A percentile compares a stretch with the other conserved stretches of the same genome.
These are phyloP conservation scores for Globisporangium spiculum DNA, from an alignment of 352 stramenopile genomes.

Conservation along the genomic window DNA sequence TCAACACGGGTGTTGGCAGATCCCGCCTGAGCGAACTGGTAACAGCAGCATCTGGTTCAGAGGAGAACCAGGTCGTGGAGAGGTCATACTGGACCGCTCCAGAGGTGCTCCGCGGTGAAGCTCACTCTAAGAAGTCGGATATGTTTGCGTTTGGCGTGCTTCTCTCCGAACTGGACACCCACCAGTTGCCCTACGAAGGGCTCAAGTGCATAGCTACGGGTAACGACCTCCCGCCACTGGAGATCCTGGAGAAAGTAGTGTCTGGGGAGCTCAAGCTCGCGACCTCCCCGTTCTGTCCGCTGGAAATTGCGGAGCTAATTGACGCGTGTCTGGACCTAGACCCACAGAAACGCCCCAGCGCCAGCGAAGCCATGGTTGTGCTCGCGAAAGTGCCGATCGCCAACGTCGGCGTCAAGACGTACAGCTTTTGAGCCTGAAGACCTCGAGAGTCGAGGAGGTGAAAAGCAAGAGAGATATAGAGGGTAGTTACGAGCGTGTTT, in stretches of 20 bases:
- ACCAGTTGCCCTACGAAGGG: slow-evolving; percentile 30
- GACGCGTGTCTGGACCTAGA: slow-evolving; percentile 31
- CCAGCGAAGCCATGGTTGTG: slow-evolving; percentile 21
- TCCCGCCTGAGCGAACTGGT: slow-evolving; percentile 12
- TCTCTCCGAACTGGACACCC: slow-evolving; percentile 53
- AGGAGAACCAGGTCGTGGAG: not conserved
- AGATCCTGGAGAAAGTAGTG: slow-evolving; percentile 34
- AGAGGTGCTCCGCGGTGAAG: slow-evolving; percentile 54
- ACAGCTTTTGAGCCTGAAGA: slow-evolving; percentile 22
- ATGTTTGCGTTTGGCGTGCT: slow-evolving; percentile 76
- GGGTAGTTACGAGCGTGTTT: no score
- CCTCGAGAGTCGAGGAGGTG: no score
- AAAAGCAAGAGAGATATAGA: no score
- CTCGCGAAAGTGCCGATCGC: slow-evolving; percentile 19
- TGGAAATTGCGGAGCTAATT: slow-evolving; percentile 25
- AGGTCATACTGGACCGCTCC: slow-evolving; percentile 66
- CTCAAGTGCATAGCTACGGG: slow-evolving; percentile 13
- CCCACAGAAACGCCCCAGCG: slow-evolving; percentile 25
- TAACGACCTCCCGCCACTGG: slow-evolving; percentile 17
- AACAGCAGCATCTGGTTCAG: not conserved
- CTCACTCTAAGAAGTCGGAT: slow-evolving; percentile 52
- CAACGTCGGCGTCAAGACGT: slow-evolving; percentile 23
- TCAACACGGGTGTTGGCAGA: slow-evolving; percentile 24
- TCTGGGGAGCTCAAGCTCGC: slow-evolving; percentile 26
- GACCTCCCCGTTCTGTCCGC: slow-evolving; percentile 30